Evolutionary conservation across 176 grass and related monocot genomes (phyloP).

Genomic region (Alopecurus myosuroides): DNA sequence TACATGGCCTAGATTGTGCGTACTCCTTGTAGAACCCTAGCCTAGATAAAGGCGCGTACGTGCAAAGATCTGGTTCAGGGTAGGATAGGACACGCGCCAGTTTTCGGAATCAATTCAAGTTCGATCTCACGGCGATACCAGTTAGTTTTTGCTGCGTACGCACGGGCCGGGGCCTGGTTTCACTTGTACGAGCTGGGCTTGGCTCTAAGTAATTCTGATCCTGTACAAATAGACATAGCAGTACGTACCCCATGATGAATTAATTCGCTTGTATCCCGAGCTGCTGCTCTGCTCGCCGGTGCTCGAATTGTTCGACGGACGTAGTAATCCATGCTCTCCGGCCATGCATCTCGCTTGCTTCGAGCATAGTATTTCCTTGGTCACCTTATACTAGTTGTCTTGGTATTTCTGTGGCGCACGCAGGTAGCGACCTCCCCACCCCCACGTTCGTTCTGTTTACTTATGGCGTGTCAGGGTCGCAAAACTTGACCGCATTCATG

Average conservation of each 20-base stretch:
- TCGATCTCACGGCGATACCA: no score
- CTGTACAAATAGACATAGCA: not conserved
- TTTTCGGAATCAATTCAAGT: no score
- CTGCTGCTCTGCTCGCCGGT: not conserved
- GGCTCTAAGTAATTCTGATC: not conserved
- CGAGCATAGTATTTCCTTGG: not conserved
- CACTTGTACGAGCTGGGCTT: not conserved
- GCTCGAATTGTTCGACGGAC: not conserved
- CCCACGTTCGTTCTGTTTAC: not conserved
- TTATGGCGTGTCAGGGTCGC: not conserved
- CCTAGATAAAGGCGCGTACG: not conserved
- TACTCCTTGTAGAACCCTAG: not conserved
- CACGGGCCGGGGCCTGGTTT: no score
- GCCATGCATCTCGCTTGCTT: not conserved
- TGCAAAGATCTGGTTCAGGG: no score
- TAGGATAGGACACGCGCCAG: no score
- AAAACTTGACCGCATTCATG: slow-evolving; percentile 9
- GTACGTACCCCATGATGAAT: not conserved
- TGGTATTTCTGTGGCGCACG: not conserved
- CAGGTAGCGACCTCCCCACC: not conserved
- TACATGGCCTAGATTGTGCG: not conserved
- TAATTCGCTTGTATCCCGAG: not conserved
- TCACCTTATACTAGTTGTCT: not conserved
- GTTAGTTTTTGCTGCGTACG: no score
- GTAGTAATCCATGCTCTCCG: not conserved